Base-by-base conservation (phyloP, 2,329 filamentous ascomycete genomes). In the Huntiella omanensis region DNA sequence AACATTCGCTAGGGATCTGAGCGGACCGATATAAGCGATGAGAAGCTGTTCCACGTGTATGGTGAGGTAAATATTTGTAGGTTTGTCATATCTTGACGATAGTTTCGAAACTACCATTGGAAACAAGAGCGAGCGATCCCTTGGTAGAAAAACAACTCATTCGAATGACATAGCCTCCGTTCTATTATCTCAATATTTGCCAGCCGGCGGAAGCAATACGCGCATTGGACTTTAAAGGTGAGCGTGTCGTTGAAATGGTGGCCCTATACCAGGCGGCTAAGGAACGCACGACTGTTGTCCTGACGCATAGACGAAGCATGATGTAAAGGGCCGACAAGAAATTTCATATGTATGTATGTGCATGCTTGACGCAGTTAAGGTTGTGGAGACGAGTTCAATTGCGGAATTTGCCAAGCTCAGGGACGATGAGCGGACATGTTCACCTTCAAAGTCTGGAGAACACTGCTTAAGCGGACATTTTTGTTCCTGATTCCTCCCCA, bases 121-220 rank as follows among this genome's bases (percentile, higher is more conserved):
- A 28, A 83, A 73, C 59, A 93, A 94, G 64, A 91, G 88, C 39
- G 72, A 76, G 12, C 73, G 95, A 58, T 65, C 94, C 11, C 87
- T 80, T 2, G 88, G 91, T 47, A 91, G 88, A 96, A 62, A 94
- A 94, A 59, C 88, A 96, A 62, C 82, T 88, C 50, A 79, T 96
- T 33, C 87, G 85, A 43, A 95, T 96, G 57, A 88, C 91, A 3
- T 77, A 91, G 4, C 88, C 88, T 0, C 67, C 96, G 10, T 77
- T 96, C 37, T 79, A 88, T n/a, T 76, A 94, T 55, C 88, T 91
- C 5, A 87, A 84, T 61, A 77, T 96, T 50, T 64, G 96, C 3
- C 71, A 91, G 1, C 71, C 91, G 0, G 83, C 91, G 55, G 83
- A 91, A 64, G 83, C 84, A 5, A 85, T 83, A 3, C 77, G 73